Percentiles rank a stretch among this genome's conserved stretches.
Conservation (phyloP, 495 filamentous ascomycete species). For the Trichoderma asperelloides region DNA sequence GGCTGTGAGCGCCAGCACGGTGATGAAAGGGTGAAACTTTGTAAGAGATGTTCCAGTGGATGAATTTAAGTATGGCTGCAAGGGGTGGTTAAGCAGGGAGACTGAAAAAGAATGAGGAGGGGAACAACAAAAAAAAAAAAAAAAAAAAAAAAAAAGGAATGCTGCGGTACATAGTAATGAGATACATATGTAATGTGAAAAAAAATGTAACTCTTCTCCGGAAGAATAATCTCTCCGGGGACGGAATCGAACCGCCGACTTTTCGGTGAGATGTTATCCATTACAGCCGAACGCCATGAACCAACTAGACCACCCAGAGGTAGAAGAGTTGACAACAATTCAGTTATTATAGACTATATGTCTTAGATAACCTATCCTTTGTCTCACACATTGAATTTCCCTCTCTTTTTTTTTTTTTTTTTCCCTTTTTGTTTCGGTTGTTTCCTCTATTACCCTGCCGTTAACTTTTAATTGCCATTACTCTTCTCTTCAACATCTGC, state of each 20-base stretch:
- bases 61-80: not conserved
- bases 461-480: too few relatives aligned
- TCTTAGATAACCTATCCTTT: not conserved
- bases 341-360: not conserved
- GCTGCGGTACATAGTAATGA: too few relatives aligned
- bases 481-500: too few relatives aligned
- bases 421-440: not conserved
- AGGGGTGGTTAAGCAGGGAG: too few relatives aligned
- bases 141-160: not conserved
- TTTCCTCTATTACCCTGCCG: too few relatives aligned
- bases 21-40: too few relatives aligned
- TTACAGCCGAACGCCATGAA: slow-evolving; percentile 5
- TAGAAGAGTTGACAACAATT: not conserved
- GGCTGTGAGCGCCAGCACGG: too few relatives aligned
- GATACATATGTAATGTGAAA: not conserved
- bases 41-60: too few relatives aligned
- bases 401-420: not conserved
- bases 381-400: not conserved
- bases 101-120: too few relatives aligned
- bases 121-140: not conserved
- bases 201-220: slow-evolving; percentile 8
- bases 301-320: slow-evolving; percentile 8
- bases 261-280: slow-evolving; percentile 1
- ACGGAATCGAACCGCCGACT: slow-evolving; percentile 6
- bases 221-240: not conserved